Conservation (phyloP, 2,329 filamentous ascomycete species). For the Penicillium nordicum region DNA sequence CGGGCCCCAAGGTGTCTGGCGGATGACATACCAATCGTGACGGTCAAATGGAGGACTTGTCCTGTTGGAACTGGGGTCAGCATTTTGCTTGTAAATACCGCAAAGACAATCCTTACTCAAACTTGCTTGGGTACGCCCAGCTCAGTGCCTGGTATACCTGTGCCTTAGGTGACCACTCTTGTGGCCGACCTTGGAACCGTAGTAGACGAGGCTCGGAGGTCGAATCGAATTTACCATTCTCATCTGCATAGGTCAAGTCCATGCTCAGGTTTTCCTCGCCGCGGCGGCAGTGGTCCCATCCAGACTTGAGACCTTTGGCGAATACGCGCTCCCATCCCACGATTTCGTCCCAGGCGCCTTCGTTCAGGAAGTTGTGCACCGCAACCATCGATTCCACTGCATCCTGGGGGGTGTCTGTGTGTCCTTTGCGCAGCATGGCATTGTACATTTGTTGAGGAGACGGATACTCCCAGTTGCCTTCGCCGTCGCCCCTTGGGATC, state of each 20-base stretch:
- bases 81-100: background rate
- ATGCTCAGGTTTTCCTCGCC: constrained; percentile 66
- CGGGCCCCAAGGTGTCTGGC: constrained; percentile 62
- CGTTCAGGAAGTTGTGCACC: constrained; percentile 96
- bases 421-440: constrained; percentile 90
- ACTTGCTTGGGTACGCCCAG: constrained; percentile 73
- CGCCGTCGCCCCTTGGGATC: constrained; percentile 75
- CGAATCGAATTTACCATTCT: constrained; percentile 29
- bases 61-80: constrained; percentile 42
- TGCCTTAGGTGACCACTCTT: constrained; percentile 88
- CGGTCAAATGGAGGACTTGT: constrained; percentile 88
- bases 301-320: constrained; percentile 64
- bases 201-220: constrained; percentile 66
- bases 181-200: constrained; percentile 83
- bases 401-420: constrained; percentile 88
- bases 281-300: constrained; percentile 69
- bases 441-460: constrained; percentile 99
- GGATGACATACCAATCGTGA: constrained; percentile 92
- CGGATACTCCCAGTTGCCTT: constrained; percentile 92
- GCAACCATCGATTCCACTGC: constrained; percentile 96
- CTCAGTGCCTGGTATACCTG: constrained; percentile 77
- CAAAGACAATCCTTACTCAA: constrained; percentile 55
- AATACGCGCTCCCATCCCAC: constrained; percentile 91
- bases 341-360: constrained; percentile 95
- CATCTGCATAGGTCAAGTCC: constrained; percentile 53